phyloP scores from a whole-genome alignment of 2,329 filamentous ascomycete species.

The Trichocomaceae sp. region DNA sequence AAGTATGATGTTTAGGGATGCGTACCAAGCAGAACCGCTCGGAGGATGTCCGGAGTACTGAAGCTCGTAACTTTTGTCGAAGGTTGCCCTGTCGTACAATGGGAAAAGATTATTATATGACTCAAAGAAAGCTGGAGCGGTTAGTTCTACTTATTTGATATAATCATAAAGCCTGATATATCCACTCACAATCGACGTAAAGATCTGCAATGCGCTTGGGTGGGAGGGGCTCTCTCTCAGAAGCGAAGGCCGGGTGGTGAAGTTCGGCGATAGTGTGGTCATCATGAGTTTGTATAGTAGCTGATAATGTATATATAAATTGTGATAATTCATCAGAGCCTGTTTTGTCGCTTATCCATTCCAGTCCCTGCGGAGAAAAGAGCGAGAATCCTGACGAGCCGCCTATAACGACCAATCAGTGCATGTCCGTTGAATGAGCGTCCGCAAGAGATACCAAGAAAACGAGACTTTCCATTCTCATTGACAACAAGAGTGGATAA shows the following conservation, averaged over 20 bases:
- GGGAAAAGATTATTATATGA: background rate
- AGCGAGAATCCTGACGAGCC: background rate
- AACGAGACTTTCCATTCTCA: background rate
- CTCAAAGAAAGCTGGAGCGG: background rate
- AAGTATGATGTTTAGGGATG: background rate
- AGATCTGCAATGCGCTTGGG: background rate
- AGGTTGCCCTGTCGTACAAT: background rate
- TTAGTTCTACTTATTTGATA: background rate
- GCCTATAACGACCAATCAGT: background rate
- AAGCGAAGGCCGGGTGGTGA: background rate
- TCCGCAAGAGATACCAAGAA: background rate
- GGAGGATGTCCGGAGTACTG: background rate
- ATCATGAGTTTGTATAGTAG: background rate
- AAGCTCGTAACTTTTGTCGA: background rate
- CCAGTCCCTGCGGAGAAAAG: background rate
- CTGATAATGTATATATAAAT: background rate
- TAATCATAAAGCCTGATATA: too few relatives aligned
- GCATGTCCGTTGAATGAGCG: background rate
- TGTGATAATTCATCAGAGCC: background rate
- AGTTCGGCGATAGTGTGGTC: background rate
- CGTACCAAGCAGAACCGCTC: background rate
- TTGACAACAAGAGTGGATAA: background rate
- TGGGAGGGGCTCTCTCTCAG: background rate
- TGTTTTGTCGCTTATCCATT: background rate
- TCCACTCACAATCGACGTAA: background rate